Evolutionary conservation across 2,329 filamentous ascomycete genomes (phyloP), one percentile per base, ranked within the genome.

Genomic region (Gnomoniopsis smithogilvyi): DNA sequence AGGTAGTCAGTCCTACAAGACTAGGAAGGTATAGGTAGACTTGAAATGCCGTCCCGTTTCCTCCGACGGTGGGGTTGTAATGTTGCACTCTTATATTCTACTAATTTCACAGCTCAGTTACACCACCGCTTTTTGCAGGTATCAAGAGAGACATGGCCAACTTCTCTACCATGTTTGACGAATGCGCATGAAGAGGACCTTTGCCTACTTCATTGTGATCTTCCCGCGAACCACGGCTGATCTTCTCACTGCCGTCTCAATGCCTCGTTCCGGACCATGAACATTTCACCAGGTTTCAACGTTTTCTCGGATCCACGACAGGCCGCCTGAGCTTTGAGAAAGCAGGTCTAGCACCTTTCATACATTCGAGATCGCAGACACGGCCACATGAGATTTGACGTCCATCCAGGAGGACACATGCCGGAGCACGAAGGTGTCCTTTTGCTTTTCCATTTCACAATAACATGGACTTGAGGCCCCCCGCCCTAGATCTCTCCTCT

Each of bases 391-490:
- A 30, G 8, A n/a, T n/a, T 41, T 2, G 15, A 41, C n/a, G n/a
- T 30, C 8, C 26, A 30, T 30, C 8, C 26, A 30, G 17, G 12
- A 41, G 6, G 36, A 41, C 12, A 41, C 36, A 10, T 41, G 36
- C 8, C 17, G 12, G 36, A 41, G 36, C 12, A 41, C 26, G 4
- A 4, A 30, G n/a, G 26, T 30, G 26, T 30, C 8, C 26, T 30
- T 30, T 4, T 8, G 12, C n/a, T n/a, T 17, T 26, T 17, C 3
- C 43, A 11, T 30, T 10, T 34, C n/a, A 26, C 58, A 51, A 38
- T 34, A 46, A 17, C 34, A 69, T 69, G 68, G 68, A 69, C 36
- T 49, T 62, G n/a, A 64, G 64, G 34, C 66, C 64, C 22, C 46
- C 34, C 51, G 55, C 56, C 6, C 52, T 58, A 14, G 67, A 69